Percentiles rank a stretch among this genome's conserved stretches.
Conservation (phyloP, 1,284 basidiomycete genomes). For the Trametes sp. region DNA sequence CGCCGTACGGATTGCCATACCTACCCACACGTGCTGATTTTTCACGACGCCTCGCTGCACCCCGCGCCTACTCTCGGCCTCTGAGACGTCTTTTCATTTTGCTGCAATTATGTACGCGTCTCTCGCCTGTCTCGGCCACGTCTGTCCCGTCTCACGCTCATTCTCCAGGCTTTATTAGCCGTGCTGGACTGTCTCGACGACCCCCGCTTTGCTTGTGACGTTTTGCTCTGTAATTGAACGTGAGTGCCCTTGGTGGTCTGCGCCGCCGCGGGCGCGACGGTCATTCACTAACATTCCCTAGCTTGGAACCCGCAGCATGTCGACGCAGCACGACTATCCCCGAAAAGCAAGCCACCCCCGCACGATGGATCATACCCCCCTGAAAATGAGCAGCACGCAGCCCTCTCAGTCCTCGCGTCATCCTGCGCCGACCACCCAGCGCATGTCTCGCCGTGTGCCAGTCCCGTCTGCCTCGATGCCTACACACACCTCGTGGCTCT, state of each 20-base stretch:
- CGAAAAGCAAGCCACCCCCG: conserved; percentile 25
- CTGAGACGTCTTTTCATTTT: conserved; percentile 20
- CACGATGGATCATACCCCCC: conserved; percentile 22
- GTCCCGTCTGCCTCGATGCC: conserved; percentile 27
- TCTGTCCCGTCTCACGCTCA: conserved; percentile 14
- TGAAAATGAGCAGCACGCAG: conserved; percentile 25
- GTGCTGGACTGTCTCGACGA: conserved; percentile 26
- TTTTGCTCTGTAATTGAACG: conserved; percentile 17
- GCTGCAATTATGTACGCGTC: conserved; percentile 30
- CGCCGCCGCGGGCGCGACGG: not conserved
- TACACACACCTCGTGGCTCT: conserved; percentile 24
- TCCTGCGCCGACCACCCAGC: conserved; percentile 13
- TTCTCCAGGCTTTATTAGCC: conserved; percentile 28
- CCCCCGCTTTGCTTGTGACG: conserved; percentile 22
- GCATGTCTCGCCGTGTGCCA: conserved; percentile 19
- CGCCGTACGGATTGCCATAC: conserved; percentile 29
- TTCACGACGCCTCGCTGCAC: conserved; percentile 30
- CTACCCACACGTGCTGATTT: conserved; percentile 38
- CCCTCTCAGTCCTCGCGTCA: conserved; percentile 20
- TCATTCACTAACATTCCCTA: not conserved
- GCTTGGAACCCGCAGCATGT: conserved; percentile 23
- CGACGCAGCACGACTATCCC: conserved; percentile 28
- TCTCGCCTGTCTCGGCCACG: conserved; percentile 11
- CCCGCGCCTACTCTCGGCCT: conserved; percentile 22
- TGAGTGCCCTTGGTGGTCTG: conserved; percentile 13